phyloP scores from a whole-genome alignment of 2,329 filamentous ascomycete species.

The Pseudogymnoascus pannorum region DNA sequence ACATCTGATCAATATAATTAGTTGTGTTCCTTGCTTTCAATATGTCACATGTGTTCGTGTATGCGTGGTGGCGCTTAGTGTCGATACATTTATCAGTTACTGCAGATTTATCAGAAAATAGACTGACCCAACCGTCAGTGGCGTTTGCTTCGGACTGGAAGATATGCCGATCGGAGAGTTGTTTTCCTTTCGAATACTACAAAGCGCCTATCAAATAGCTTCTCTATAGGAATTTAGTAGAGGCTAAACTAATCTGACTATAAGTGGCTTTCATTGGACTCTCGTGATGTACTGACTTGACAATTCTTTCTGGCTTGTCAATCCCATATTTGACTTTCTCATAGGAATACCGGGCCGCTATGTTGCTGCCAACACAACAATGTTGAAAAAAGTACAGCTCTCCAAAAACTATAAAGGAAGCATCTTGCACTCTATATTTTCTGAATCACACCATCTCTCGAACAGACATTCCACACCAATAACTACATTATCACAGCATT shows the following conservation, averaged over 20 bases:
- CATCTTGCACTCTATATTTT: not conserved
- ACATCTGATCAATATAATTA: not conserved
- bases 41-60: not conserved
- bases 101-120: no score
- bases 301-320: not conserved
- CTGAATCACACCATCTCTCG: not conserved
- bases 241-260: not conserved
- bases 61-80: not conserved
- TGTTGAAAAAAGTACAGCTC: not conserved
- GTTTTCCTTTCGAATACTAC: not conserved
- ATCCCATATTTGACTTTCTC: not conserved
- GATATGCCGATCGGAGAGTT: not conserved
- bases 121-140: no score
- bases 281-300: not conserved
- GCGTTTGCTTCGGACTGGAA: not conserved
- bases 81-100: not conserved
- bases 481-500: no score
- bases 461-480: not conserved
- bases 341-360: constrained; percentile 4
- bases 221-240: not conserved
- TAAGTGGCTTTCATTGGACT: not conserved
- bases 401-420: not conserved
- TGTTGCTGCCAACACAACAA: not conserved
- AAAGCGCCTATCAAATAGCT: not conserved
- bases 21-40: not conserved